A percentile compares a stretch with the other conserved stretches of the same genome.
phyloP scores from a whole-genome alignment of 805 yeast genomes.

The Kodamaea neixiangensis region DNA sequence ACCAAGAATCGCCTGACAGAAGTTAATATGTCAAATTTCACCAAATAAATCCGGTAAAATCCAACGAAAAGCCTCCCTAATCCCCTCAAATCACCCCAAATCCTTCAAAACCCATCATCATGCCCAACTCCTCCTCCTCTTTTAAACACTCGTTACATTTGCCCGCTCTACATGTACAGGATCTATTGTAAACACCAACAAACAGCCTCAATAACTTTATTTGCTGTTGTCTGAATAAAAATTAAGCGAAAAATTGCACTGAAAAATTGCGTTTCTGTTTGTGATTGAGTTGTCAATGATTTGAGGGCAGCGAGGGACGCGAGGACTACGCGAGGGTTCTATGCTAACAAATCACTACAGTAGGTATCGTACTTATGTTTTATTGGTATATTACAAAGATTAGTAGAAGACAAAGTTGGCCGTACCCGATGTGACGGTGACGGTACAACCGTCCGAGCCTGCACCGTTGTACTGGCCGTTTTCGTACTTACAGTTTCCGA shows the following conservation, averaged over 20 bases:
- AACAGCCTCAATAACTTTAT: neutral
- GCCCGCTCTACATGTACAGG: neutral
- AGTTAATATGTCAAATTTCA: neutral
- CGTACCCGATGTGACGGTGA: constrained; percentile 58
- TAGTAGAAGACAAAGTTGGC: constrained; percentile 62
- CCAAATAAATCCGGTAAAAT: neutral
- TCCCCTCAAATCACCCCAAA: neutral
- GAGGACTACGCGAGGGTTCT: too few species aligned
- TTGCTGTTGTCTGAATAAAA: neutral
- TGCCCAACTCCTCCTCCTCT: neutral
- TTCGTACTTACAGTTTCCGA: constrained; percentile 45
- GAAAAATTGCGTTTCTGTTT: constrained; percentile 1
- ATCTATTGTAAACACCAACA: neutral
- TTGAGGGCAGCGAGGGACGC: too few species aligned
- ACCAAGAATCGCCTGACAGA: neutral
- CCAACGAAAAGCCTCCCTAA: too few species aligned
- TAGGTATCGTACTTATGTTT: constrained; percentile 1
- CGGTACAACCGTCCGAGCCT: constrained; percentile 79
- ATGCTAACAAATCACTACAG: neutral
- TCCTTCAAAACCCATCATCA: neutral
- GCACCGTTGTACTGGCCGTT: constrained; percentile 49
- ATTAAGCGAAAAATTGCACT: constrained; percentile 7
- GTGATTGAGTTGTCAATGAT: too few species aligned
- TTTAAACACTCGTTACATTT: neutral
- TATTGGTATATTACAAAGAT: neutral